phyloP scores from a whole-genome alignment of 2,329 filamentous ascomycete species.

The Emergomyces africanus region DNA sequence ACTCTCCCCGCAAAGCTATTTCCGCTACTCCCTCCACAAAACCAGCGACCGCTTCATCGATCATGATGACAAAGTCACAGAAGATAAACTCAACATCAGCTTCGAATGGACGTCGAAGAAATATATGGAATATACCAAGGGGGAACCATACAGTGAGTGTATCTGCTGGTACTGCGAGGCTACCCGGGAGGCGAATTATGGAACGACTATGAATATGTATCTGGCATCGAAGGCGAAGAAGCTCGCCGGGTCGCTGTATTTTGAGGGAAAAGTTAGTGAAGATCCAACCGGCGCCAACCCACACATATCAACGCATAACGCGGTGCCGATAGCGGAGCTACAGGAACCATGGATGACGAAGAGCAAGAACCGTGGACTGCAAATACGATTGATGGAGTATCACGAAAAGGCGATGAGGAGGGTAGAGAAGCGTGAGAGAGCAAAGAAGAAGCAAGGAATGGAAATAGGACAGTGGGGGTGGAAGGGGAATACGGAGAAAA shows the following conservation, averaged over 20 bases:
- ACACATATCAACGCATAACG: constrained; percentile 63
- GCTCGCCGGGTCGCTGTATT: constrained; percentile 34
- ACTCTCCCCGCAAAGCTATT: constrained; percentile 52
- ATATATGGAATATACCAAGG: constrained; percentile 53
- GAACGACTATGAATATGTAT: constrained; percentile 26
- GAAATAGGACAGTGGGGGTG: background rate
- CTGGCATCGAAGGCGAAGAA: constrained; percentile 42
- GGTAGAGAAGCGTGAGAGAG: background rate
- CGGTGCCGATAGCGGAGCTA: constrained; percentile 35
- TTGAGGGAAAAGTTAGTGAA: constrained; percentile 30
- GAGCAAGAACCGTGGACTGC: constrained; percentile 11
- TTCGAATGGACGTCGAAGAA: constrained; percentile 62
- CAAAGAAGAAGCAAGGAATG: background rate
- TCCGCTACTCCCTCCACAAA: constrained; percentile 38
- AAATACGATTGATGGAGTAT: constrained; percentile 22
- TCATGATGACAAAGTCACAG: constrained; percentile 74
- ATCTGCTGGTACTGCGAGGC: constrained; percentile 78
- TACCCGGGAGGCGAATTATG: constrained; percentile 44
- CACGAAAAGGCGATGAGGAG: background rate
- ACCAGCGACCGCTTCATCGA: constrained; percentile 51
- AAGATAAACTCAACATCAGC: constrained; percentile 46
- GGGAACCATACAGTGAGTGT: constrained; percentile 60
- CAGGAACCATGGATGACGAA: background rate
- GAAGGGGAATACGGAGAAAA: background rate
- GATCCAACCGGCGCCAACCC: constrained; percentile 42